Conservation (phyloP, 108 stramenopile species). For the Skeletonema marinoi region DNA sequence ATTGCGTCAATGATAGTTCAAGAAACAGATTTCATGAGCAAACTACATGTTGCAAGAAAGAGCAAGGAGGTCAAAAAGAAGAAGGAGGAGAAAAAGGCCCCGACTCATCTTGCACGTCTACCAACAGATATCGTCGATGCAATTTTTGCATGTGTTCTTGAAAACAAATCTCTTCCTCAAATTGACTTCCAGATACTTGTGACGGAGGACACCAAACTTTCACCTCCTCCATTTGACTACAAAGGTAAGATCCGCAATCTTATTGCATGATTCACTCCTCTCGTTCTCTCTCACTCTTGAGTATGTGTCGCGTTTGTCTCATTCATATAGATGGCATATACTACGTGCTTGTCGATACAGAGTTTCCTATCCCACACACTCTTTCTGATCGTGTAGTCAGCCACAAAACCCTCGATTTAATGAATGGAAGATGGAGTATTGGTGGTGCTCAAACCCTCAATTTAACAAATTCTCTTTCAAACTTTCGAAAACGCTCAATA, state of each 20-base stretch:
- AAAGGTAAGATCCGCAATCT: background rate
- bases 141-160: background rate
- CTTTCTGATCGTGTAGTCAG: background rate
- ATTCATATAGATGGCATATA: background rate
- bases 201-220: background rate
- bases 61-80: background rate
- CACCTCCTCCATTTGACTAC: background rate
- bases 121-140: background rate
- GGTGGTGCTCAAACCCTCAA: background rate
- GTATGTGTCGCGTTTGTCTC: background rate
- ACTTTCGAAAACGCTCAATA: background rate
- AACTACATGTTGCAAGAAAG: background rate
- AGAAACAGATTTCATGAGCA: background rate
- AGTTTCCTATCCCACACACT: background rate
- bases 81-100: background rate
- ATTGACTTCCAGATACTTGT: background rate
- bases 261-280: background rate
- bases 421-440: background rate
- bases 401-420: background rate
- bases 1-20: background rate
- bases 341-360: background rate
- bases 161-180: background rate
- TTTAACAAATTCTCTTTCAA: background rate
- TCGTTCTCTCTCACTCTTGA: background rate
- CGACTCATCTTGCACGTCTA: background rate